phyloP scores from a whole-genome alignment of 164 flowering plant genomes.

The Tetrastigma voinierianum region DNA sequence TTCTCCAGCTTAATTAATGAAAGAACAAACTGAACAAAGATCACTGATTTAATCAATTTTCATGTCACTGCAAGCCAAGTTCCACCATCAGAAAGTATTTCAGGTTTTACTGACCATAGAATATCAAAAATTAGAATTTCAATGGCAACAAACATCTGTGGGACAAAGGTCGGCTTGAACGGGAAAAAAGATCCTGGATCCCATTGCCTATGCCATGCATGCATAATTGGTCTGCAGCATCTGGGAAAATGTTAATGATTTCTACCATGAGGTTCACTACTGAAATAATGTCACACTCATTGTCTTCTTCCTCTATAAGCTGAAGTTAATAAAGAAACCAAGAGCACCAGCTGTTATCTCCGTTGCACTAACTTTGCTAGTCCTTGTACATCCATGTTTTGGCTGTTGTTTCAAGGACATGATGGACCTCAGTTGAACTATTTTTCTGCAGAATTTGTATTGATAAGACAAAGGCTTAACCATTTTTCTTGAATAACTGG shows the following conservation, averaged over 20 bases:
- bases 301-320: slow-evolving; percentile 45
- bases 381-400: slow-evolving; percentile 20
- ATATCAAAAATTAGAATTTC: slow-evolving; percentile 47
- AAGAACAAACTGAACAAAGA: background rate
- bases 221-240: slow-evolving; percentile 68
- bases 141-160: slow-evolving; percentile 26
- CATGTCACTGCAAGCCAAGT: slow-evolving; percentile 56
- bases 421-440: slow-evolving; percentile 17
- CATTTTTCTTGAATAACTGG: slow-evolving; percentile 93
- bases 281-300: slow-evolving; percentile 44
- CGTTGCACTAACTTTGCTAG: slow-evolving; percentile 67
- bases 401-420: slow-evolving; percentile 23
- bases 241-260: slow-evolving; percentile 50
- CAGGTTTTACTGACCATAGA: slow-evolving; percentile 48
- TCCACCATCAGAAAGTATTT: slow-evolving; percentile 48
- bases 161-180: too few relatives aligned
- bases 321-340: slow-evolving; percentile 56
- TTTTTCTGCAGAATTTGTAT: slow-evolving; percentile 55
- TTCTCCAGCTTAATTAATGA: slow-evolving; percentile 6
- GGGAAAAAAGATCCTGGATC: slow-evolving; percentile 37
- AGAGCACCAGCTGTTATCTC: slow-evolving; percentile 53
- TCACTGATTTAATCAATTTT: slow-evolving; percentile 51
- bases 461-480: slow-evolving; percentile 49
- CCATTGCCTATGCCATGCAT: slow-evolving; percentile 57
- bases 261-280: slow-evolving; percentile 42